Evolutionary conservation across 2,329 filamentous ascomycete genomes (phyloP), one percentile per base, ranked within the genome.

Genomic region (Pseudocercospora fijiensis): DNA sequence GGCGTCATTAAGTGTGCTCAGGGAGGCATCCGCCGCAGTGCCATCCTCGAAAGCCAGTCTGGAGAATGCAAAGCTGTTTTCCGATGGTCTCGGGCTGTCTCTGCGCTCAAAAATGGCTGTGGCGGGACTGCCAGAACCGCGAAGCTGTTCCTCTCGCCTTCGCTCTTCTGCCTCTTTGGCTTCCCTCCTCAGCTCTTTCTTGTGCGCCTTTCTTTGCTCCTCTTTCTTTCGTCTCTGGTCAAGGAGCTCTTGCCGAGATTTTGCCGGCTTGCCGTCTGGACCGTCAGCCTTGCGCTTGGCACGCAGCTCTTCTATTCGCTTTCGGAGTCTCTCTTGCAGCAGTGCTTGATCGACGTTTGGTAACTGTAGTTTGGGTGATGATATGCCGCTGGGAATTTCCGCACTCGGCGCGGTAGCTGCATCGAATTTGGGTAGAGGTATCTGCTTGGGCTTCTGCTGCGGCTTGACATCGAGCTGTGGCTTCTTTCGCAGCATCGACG

Each of bases 1-100:
- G 65, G 86, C 84, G 60, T 88, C 88, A 20, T 69, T 62, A 18
- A 89, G 79, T 49, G 80, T 80, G 4, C 81, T 81, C 18, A 90
- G 83, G 62, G 88, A 87, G 65, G 91, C 85, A 57, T 94, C 91
- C 56, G 96, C 83, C 67, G 90, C 85, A 58, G 91, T 85, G 43
- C 94, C 94, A 74, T 98, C 94, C 4, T 86, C 86, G 76, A 98
- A 99, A 10, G 91, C 88, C n/a, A 99, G 88, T 37, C 91, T 89
- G 30, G 93, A 92, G 76, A 98, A 99, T 5, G 91, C 87, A 75
- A 96, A 96, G 79, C 89, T 90, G 73, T 87, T 88, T 30, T 75
- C 71, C 49, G 65, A 68, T 24, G 78, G 77, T n/a, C 83, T 82
- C 43, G 83, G 83, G 16, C 70, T 65, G 53, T 80, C 79, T 9